Conservation (phyloP, 2,329 filamentous ascomycete species). For the Hypoxylon sp. region DNA sequence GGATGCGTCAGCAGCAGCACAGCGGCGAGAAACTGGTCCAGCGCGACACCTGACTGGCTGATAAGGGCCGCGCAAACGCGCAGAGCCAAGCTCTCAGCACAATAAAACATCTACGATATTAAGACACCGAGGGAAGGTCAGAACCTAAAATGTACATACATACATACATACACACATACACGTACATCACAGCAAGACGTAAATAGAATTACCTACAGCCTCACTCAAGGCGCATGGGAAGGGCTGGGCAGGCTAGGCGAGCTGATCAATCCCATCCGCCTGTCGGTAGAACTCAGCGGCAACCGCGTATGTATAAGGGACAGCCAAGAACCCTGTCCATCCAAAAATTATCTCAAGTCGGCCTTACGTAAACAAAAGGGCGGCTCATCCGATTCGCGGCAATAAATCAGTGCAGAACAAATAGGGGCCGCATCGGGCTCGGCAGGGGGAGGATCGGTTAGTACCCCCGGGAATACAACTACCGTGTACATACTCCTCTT, state of each 20-base stretch:
- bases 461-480: constrained; percentile 31
- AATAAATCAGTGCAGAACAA: constrained; percentile 10
- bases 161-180: constrained; percentile 11
- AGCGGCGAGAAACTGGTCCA: constrained; percentile 3
- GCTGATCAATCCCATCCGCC: constrained; percentile 20
- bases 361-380: constrained; percentile 33
- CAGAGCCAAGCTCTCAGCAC: constrained; percentile 35
- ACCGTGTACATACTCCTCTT: constrained; percentile 3
- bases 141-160: constrained; percentile 34
- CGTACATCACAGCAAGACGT: background rate
- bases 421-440: constrained; percentile 43
- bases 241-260: constrained; percentile 25
- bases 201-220: constrained; percentile 31
- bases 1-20: constrained; percentile 3
- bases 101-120: constrained; percentile 21
- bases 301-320: constrained; percentile 9
- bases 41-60: background rate
- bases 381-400: constrained; percentile 42
- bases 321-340: constrained; percentile 26
- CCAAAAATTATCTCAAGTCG: constrained; percentile 35
- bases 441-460: constrained; percentile 38
- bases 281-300: constrained; percentile 17
- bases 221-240: constrained; percentile 19
- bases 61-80: constrained; percentile 14
- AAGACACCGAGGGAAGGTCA: constrained; percentile 40